Evolutionary conservation across 176 grass and related monocot species (phyloP), one percentile per base, ranked within the genome.

Genomic region (Cocos nucifera): DNA sequence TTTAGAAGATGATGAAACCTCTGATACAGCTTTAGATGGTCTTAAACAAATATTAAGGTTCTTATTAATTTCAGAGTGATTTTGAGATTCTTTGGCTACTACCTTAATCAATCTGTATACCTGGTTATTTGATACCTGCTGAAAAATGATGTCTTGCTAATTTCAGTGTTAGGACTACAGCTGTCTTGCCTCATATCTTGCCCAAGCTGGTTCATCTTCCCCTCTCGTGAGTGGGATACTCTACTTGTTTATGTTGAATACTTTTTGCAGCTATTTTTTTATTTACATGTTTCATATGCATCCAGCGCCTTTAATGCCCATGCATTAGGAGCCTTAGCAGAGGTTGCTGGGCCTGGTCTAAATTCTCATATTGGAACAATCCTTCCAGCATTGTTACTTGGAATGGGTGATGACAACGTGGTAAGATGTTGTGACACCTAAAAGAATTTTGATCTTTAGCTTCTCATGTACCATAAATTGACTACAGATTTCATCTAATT

Each of bases 1-100:
- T 70, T 80, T 97, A 75, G 92, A 97, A 80, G 92, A 88, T 76
- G 83, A 91, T 5, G 73, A 81, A 32, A 97, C 83, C 32, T 97
- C 92, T 77, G 87, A 80, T 61, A 97, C 92, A 56, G 92, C 92
- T 30, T 87, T 97, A 82, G 87, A 97, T 85, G 92, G 92, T 72
- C 81, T 97, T 59, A 97, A 97, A 67, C 92, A 97, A 75, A 97
- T 97, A 80, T 73, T 97, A 77, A 97, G 87, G 92, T 97, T 73
- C 60, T 20, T 30, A 14, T 29, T 69, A 48, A 69, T 23, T 50
- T 15, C 27, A 8, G 19, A 19, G n/a, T 12, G 1, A 12, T 44
- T 51, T 18, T n/a, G 7, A 30, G 1, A 48, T 22, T 18, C 21
- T 23, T 15, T 24, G 3, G 0, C 25, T 55, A 3, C 62, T 17